Evolutionary conservation across 257 asterid species (phyloP).

Genomic region (Striga asiatica): DNA sequence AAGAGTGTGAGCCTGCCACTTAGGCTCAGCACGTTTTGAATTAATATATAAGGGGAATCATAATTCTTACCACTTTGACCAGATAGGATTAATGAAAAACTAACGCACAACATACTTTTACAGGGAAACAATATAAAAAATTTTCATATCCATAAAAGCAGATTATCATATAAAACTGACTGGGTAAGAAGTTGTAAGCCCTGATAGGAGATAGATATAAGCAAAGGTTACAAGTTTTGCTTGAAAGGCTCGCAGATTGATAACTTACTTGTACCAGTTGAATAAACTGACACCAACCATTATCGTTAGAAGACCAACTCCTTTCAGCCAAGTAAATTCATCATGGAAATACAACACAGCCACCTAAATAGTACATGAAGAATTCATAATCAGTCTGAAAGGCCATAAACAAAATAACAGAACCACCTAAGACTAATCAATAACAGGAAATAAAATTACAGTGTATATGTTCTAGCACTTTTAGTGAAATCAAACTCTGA

Average conservation of each 20-base stretch:
- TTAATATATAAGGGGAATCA: no score
- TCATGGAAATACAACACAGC: constrained; percentile 96
- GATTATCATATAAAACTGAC: neutral
- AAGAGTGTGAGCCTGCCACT: no score
- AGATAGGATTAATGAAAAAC: no score
- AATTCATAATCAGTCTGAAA: constrained; percentile 8
- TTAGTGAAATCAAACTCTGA: neutral
- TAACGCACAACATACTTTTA: no score
- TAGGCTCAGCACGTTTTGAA: no score
- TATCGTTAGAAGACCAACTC: constrained; percentile 66
- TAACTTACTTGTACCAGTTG: constrained; percentile 98
- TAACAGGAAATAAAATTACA: neutral
- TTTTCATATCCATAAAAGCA: neutral
- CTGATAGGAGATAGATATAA: neutral
- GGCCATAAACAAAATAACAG: neutral
- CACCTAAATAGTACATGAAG: constrained; percentile 40
- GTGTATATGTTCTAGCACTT: neutral
- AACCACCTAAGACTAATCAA: neutral
- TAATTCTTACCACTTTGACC: no score
- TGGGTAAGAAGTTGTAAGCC: neutral
- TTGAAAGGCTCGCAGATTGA: constrained; percentile 8
- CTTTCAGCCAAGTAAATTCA: constrained; percentile 81
- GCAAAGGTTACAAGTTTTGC: constrained; percentile 1
- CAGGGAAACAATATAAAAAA: no score
- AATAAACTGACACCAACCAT: constrained; percentile 89